A percentile compares a stretch with the other conserved stretches of the same genome.
Conservation (phyloP, 345 rosid species). For the Mangifera indica region DNA sequence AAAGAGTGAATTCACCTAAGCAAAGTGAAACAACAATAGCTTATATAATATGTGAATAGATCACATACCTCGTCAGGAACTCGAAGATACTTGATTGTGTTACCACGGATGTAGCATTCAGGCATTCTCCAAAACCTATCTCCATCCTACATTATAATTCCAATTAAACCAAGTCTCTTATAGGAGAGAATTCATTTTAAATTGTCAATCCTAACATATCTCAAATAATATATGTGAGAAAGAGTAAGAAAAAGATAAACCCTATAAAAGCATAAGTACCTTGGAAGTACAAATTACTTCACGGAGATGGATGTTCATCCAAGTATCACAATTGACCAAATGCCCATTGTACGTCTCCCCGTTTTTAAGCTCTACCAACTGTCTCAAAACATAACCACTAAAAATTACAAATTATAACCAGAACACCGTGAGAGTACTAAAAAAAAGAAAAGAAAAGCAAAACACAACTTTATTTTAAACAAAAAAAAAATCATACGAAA, state of each 20-base stretch:
- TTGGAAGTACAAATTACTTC: constrained; percentile 99
- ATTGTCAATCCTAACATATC: not conserved
- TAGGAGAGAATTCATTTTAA: too few relatives aligned
- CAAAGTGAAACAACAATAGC: not conserved
- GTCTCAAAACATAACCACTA: constrained; percentile 28
- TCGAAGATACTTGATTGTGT: constrained; percentile 95
- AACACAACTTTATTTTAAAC: not conserved
- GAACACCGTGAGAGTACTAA: not conserved
- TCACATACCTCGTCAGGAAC: constrained; percentile 93
- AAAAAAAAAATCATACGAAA: not conserved
- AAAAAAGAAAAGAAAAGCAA: not conserved
- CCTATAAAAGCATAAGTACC: constrained; percentile 36
- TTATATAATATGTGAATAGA: not conserved
- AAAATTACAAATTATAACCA: constrained; percentile 24
- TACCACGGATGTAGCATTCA: constrained; percentile 98
- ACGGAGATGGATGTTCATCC: constrained; percentile 99
- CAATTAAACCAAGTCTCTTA: not conserved
- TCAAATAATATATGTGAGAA: constrained; percentile 2
- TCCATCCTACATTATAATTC: constrained; percentile 66
- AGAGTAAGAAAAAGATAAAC: not conserved
- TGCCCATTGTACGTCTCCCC: constrained; percentile 99
- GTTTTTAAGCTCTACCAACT: constrained; percentile 95
- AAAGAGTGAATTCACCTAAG: not conserved
- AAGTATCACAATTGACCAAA: constrained; percentile 91
- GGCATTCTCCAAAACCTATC: constrained; percentile 99